phyloP scores from a whole-genome alignment of 208 protist genomes.

The Trypanosoma mega region DNA sequence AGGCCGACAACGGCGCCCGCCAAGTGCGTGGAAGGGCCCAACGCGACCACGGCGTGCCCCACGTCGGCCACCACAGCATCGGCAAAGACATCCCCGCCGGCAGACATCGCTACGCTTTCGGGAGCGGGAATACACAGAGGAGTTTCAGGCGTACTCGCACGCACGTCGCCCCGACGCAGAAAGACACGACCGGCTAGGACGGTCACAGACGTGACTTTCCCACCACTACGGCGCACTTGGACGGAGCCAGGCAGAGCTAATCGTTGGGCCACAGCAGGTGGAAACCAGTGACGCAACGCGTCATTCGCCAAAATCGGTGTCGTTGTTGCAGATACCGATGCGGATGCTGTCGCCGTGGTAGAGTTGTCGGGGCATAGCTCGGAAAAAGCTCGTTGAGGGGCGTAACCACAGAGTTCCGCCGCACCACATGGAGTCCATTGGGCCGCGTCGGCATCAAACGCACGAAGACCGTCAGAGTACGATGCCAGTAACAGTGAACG shows the following conservation, averaged over 20 bases:
- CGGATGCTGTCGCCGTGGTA: too few relatives aligned
- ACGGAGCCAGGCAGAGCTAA: neutral
- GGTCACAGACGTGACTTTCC: neutral
- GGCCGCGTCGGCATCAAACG: constrained; percentile 8
- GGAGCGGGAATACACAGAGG: neutral
- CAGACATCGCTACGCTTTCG: neutral
- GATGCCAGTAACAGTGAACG: constrained; percentile 1
- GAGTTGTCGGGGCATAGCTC: constrained; percentile 6
- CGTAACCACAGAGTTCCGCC: constrained; percentile 13
- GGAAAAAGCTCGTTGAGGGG: constrained; percentile 1
- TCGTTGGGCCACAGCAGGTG: neutral
- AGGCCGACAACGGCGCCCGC: constrained; percentile 47
- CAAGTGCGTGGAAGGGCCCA: constrained; percentile 26
- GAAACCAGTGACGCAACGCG: neutral
- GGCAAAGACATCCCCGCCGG: neutral
- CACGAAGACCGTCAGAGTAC: constrained; percentile 1
- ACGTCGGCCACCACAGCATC: constrained; percentile 35
- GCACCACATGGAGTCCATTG: constrained; percentile 12
- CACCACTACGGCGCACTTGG: neutral
- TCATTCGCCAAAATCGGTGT: too few relatives aligned
- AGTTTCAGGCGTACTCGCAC: neutral
- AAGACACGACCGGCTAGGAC: neutral
- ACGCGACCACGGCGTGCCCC: constrained; percentile 33
- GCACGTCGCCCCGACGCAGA: too few relatives aligned
- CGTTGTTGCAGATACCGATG: too few relatives aligned